phyloP scores from a whole-genome alignment of 257 asterid genomes.

The Capsicum chinense region DNA sequence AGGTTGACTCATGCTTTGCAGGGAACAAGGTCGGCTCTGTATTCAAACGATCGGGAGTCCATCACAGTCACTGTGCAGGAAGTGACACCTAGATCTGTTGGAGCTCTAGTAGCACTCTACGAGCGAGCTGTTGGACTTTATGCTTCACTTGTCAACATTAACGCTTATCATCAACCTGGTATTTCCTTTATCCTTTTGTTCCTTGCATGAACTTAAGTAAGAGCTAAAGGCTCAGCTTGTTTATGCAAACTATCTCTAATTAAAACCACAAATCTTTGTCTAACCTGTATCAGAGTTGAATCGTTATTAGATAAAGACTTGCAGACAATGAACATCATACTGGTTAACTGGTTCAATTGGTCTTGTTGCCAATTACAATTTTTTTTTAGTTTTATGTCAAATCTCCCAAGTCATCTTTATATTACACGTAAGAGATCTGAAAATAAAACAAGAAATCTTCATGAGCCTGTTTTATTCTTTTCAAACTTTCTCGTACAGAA shows the following conservation, averaged over 20 bases:
- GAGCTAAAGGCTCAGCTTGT: not conserved
- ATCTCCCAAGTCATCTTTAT: too few relatives aligned
- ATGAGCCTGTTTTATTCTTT: not conserved
- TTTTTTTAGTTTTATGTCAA: not conserved
- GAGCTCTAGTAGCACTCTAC: constrained; percentile 92
- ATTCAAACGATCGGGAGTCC: constrained; percentile 87
- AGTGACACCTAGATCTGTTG: constrained; percentile 96
- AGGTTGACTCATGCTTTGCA: constrained; percentile 36
- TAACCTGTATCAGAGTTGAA: constrained; percentile 13
- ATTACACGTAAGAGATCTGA: too few relatives aligned
- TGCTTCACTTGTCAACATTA: constrained; percentile 89
- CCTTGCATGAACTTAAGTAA: not conserved
- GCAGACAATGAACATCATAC: not conserved
- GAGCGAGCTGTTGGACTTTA: constrained; percentile 98
- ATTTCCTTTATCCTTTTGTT: constrained; percentile 31
- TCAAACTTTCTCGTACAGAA: too few relatives aligned
- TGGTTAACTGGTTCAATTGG: constrained; percentile 6
- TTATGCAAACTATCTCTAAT: not conserved
- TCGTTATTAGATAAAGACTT: not conserved
- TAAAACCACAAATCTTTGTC: not conserved
- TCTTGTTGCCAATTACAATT: not conserved
- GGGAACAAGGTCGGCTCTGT: constrained; percentile 98
- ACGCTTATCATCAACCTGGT: constrained; percentile 99
- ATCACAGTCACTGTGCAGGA: constrained; percentile 95
- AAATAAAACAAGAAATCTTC: not conserved